Evolutionary conservation across 2,329 filamentous ascomycete species (phyloP), one percentile per base, ranked within the genome.

Genomic region (Ascocoryne sarcoides): DNA sequence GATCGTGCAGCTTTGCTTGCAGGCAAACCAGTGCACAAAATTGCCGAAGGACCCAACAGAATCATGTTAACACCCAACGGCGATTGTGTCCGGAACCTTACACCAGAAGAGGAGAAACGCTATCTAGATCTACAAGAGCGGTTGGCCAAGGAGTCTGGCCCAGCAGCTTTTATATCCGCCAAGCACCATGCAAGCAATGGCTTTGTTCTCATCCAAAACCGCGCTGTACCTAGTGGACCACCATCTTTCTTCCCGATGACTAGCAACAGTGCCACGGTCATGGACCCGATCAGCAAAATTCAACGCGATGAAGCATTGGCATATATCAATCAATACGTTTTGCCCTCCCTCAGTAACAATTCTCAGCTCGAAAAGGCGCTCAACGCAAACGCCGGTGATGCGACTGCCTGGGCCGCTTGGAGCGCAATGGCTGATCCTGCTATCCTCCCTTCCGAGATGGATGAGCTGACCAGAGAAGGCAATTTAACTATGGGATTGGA

Each of bases 51-150:
- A 40, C 71, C 44, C 59, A 45, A 73, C 58, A 72, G 81, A 18
- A 77, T 84, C 47, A 71, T 89, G 50, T 75, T 89, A 38, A 88
- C 84, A 0, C 82, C 84, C 0, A 79, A 82, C 46, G 84, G 84
- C 9, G 79, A 85, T 47, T 84, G 82, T 56, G 68, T 90, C n/a
- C 78, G 81, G 48, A 81, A 83, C 43, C 63, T 92, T 39, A 78
- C 71, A 1, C 63, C 71, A 3, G 75, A 81, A 31, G 79, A 89
- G 47, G 84, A 89, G 55, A 68, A 79, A 23, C 71, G 73, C 4
- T 89, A 83, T 49, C 65, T 90, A 9, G 69, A 76, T 37, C 69
- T 90, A 4, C 85, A 90, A 59, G 65, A 69, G 35, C 64, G 64
- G 5, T 63, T 85, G 32, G 69, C 71, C 7, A 64, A 65, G 28